Base-by-base conservation (phyloP, 768 basidiomycete genomes). In the Boletellus ananas region DNA sequence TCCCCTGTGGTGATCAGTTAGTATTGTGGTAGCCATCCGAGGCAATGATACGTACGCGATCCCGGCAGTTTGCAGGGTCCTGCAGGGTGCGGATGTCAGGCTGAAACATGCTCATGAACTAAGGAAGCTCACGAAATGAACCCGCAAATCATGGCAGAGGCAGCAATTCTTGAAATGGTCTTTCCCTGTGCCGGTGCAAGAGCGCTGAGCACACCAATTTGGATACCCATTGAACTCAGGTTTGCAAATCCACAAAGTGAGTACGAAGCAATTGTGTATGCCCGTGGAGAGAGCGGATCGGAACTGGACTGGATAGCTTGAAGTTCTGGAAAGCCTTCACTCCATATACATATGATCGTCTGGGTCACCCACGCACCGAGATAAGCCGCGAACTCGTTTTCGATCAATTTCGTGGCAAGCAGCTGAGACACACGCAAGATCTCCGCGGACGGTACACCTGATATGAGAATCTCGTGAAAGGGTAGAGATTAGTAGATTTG, bases 201-300 rank as follows among this genome's bases (percentile, higher is more conserved):
- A 20, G 84, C 82, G 41, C 75, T 73, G 43, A 88, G 73, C 63
- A 88, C 87, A 61, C 87, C 87, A 52, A 89, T 80, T 66, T 93
- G 89, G 58, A 94, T 91, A 61, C 92, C 93, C 21, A 93, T 73
- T 7, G 89, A 89, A 48, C 86, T 82, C 39, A 91, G 73, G 65
- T 94, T 94, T 51, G 90, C 90, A 62, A 95, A 95, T 10, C 94
- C 94, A 67, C 91, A 94, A 14, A 94, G 82, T 14, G 87, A 85
- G 65, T 94, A 95, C 31, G 86, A 83, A 13, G 87, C 83, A 58
- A 94, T 93, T 45, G 85, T 87, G 70, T 76, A 92, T 18, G 83
- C 88, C 49, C 87, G 89, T 27, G 69, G 74, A 18, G 83, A 83
- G 44, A 93, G 78, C 3, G 87, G 79, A 43, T 75, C 69, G 20